Conservation (phyloP, 2,329 filamentous ascomycete species). For the Alternaria brassicae region DNA sequence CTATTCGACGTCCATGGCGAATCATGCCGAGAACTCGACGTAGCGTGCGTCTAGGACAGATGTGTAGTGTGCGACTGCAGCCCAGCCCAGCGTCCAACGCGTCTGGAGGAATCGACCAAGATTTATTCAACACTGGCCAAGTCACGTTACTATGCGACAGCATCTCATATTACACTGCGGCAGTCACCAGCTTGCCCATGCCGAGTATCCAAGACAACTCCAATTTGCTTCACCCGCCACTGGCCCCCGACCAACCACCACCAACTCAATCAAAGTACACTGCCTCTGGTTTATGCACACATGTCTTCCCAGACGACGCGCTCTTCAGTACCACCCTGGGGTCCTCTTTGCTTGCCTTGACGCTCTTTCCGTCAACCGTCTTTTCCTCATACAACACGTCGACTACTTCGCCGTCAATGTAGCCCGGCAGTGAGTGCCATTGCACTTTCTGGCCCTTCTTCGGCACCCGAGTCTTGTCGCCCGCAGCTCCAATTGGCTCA, state of each 20-base stretch:
- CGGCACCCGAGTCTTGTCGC: slow-evolving; percentile 51
- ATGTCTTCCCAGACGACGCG: slow-evolving; percentile 50
- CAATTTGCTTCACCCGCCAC: no score
- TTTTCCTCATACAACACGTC: slow-evolving; percentile 53
- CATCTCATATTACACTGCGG: no score
- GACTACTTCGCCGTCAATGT: slow-evolving; percentile 52
- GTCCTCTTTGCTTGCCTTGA: slow-evolving; percentile 54
- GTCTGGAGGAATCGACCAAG: neutral
- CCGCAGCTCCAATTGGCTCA: slow-evolving; percentile 28
- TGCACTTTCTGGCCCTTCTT: slow-evolving; percentile 52
- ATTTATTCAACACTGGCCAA: slow-evolving; percentile 10
- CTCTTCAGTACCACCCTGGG: slow-evolving; percentile 54
- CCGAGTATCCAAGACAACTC: neutral
- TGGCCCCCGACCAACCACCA: no score
- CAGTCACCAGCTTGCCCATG: neutral
- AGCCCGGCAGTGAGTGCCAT: slow-evolving; percentile 53
- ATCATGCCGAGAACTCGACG: neutral
- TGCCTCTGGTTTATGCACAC: slow-evolving; percentile 54
- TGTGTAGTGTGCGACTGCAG: slow-evolving; percentile 13
- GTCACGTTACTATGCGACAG: slow-evolving; percentile 2
- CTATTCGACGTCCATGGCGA: slow-evolving; percentile 33
- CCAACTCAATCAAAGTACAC: slow-evolving; percentile 52
- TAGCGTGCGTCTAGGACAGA: neutral
- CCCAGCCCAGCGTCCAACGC: slow-evolving; percentile 10
- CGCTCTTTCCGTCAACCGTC: slow-evolving; percentile 52